Percentiles rank a stretch among this genome's conserved stretches.
Evolutionary conservation across 2,329 filamentous ascomycete genomes (phyloP).

Genomic region (Sporothrix globosa): DNA sequence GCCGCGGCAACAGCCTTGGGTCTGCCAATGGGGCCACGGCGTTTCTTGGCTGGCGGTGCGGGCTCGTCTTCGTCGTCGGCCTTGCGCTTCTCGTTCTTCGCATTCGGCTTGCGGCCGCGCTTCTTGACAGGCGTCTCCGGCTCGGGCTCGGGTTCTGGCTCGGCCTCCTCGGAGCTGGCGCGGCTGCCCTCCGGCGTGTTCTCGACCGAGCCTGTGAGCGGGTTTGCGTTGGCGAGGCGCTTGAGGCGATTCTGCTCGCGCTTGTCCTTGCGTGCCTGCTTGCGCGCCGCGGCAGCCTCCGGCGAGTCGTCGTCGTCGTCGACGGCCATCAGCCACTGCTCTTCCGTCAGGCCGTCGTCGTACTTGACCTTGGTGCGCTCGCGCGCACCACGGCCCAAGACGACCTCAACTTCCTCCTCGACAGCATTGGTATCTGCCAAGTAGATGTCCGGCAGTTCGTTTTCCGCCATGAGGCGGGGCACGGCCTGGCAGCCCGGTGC

Average conservation of each 20-base stretch:
- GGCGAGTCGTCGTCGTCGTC: conserved; percentile 95
- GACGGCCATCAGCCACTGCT: conserved; percentile 98
- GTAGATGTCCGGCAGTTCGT: conserved; percentile 92
- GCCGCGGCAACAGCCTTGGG: conserved; percentile 59
- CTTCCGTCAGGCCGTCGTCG: conserved; percentile 95
- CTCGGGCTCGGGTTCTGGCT: conserved; percentile 28
- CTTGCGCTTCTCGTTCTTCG: conserved; percentile 83
- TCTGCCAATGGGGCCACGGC: conserved; percentile 70
- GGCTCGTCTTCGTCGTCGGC: conserved; percentile 78
- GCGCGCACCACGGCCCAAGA: conserved; percentile 84
- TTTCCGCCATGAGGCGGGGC: conserved; percentile 82
- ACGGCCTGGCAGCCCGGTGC: conserved; percentile 62
- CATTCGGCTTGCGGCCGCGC: conserved; percentile 77
- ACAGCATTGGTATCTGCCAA: conserved; percentile 82
- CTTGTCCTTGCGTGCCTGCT: conserved; percentile 81
- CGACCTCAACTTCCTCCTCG: conserved; percentile 76
- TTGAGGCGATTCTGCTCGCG: conserved; percentile 76
- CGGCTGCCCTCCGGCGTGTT: conserved; percentile 78
- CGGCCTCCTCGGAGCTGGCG: conserved; percentile 74
- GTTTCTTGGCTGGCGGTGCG: conserved; percentile 76
- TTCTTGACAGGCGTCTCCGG: conserved; percentile 75
- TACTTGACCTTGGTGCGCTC: conserved; percentile 94
- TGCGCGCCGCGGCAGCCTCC: conserved; percentile 88
- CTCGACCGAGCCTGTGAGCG: conserved; percentile 49
- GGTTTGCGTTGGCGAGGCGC: conserved; percentile 47